A percentile compares a stretch with the other conserved stretches of the same genome.
Conservation (phyloP, 2,329 filamentous ascomycete species). For the Cyphellophora europaea region DNA sequence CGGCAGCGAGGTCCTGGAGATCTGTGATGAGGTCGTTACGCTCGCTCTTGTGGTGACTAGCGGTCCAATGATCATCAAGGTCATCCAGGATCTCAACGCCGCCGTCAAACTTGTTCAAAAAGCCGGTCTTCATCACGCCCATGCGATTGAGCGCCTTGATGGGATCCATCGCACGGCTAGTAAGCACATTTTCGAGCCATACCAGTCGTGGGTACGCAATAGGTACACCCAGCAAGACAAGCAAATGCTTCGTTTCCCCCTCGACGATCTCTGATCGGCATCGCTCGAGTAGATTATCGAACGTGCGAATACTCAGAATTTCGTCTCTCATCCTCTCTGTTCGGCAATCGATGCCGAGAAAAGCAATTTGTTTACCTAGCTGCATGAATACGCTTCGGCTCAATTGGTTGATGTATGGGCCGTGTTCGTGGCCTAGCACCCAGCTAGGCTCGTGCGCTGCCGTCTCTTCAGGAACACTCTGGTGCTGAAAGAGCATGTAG, state of each 20-base stretch:
- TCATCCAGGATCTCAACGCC: constrained; percentile 88
- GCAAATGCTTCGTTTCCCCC: constrained; percentile 76
- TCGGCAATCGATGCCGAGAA: constrained; percentile 82
- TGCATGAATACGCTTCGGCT: constrained; percentile 81
- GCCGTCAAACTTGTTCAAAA: constrained; percentile 83
- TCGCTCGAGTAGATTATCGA: constrained; percentile 78
- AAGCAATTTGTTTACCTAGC: constrained; percentile 66
- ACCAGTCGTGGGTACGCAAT: constrained; percentile 70
- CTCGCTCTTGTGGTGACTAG: constrained; percentile 87
- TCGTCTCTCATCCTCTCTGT: constrained; percentile 82
- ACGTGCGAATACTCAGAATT: constrained; percentile 70
- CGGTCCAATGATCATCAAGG: constrained; percentile 94
- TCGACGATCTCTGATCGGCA: constrained; percentile 72
- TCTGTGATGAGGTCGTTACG: constrained; percentile 80
- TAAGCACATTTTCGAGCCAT: constrained; percentile 61
- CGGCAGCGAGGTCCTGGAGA: constrained; percentile 83
- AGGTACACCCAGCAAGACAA: constrained; percentile 63
- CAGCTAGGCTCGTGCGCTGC: constrained; percentile 82
- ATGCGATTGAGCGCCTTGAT: constrained; percentile 79
- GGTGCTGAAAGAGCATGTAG: constrained; percentile 97
- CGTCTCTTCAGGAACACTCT: constrained; percentile 73
- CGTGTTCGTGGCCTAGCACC: constrained; percentile 68
- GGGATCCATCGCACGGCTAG: constrained; percentile 76
- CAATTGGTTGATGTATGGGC: constrained; percentile 80
- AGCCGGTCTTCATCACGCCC: constrained; percentile 61